Evolutionary conservation across 2,329 filamentous ascomycete genomes (phyloP).

Genomic region (Colletotrichum noveboracense): DNA sequence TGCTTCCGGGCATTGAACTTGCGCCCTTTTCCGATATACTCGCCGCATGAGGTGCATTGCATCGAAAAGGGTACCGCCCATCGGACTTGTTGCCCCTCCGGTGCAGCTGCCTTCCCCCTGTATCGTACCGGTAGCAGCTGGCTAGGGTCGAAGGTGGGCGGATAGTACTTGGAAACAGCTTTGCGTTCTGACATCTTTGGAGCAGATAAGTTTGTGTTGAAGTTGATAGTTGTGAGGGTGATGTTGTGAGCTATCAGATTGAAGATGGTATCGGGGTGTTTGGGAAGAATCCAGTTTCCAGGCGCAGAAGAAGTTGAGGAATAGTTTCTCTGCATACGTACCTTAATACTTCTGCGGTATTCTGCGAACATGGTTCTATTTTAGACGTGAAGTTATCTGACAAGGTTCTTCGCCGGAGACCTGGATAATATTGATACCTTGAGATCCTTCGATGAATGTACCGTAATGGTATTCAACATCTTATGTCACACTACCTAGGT

Average conservation of each 20-base stretch:
- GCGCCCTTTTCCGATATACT: not conserved
- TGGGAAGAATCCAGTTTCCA: not conserved
- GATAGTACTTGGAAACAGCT: not conserved
- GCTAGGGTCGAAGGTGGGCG: not conserved
- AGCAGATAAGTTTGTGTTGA: not conserved
- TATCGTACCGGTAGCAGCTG: not conserved
- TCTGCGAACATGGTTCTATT: not conserved
- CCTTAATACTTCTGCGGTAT: accelerated
- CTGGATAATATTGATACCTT: not conserved
- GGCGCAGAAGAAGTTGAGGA: not conserved
- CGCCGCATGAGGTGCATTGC: not conserved
- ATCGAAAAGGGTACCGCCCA: not conserved
- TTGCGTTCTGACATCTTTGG: not conserved
- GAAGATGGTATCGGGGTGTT: not conserved
- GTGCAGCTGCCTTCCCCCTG: not conserved
- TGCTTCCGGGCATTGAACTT: not conserved
- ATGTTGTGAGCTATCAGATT: not conserved
- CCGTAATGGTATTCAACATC: too few species aligned
- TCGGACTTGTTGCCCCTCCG: accelerated
- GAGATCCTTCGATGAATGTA: not conserved
- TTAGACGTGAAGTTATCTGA: accelerated
- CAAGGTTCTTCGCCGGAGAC: not conserved
- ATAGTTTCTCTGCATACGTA: not conserved
- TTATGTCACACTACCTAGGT: not conserved
- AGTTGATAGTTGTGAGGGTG: not conserved